These are phyloP conservation scores for Mucor ambiguus DNA, from an alignment of 371 early-diverging fungal genomes.

Conservation along the genomic window DNA sequence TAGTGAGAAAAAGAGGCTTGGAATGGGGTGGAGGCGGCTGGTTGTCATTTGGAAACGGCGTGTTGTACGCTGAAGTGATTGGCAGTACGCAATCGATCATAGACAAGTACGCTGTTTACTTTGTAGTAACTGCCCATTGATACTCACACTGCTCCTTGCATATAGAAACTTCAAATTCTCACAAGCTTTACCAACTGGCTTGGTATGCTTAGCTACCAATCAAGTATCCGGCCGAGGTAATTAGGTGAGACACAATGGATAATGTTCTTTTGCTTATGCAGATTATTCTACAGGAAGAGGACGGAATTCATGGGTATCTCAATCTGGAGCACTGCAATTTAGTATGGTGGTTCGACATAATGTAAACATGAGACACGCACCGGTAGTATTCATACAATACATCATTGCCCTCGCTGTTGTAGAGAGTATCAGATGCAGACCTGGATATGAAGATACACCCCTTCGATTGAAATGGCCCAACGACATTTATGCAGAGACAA, in stretches of 20 bases:
- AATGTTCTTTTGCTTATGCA: background rate
- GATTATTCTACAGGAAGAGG: conserved; percentile 52
- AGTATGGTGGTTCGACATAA: conserved; percentile 77
- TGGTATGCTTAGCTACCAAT: conserved; percentile 75
- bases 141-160: background rate
- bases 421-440: conserved; percentile 68
- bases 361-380: conserved; percentile 50
- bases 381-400: conserved; percentile 89
- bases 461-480: conserved; percentile 97
- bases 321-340: conserved; percentile 88
- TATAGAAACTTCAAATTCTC: conserved; percentile 67
- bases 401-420: conserved; percentile 81
- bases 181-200: conserved; percentile 70
- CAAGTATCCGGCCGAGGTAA: conserved; percentile 81
- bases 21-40: conserved; percentile 32
- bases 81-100: conserved; percentile 90
- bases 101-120: conserved; percentile 61
- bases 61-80: conserved; percentile 78
- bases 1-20: conserved; percentile 22
- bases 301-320: conserved; percentile 93
- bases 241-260: background rate
- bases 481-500: conserved; percentile 78
- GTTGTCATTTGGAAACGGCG: conserved; percentile 66
- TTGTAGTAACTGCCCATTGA: background rate
- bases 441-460: conserved; percentile 79